Evolutionary conservation across 768 basidiomycete species (phyloP), one percentile per base, ranked within the genome.

Genomic region (Tephrocybe sp.): DNA sequence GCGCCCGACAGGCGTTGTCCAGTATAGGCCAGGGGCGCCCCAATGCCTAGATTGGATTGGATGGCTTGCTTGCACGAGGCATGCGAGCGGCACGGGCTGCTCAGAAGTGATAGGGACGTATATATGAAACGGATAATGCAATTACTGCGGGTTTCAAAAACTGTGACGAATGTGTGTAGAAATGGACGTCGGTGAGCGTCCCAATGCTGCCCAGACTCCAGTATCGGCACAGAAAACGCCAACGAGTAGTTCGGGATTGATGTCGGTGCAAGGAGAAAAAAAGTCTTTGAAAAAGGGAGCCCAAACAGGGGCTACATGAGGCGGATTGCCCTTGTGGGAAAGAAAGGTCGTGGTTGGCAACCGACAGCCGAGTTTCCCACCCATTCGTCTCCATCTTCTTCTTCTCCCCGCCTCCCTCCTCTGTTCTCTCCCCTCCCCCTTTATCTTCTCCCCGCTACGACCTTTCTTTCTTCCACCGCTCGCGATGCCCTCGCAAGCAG

Each of bases 391-490:
- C 62, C 62, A 57, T 65, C 64, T 65, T 59, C 57, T 57, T 56
- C 59, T 52, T 65, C 57, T 49, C 55, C 58, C 56, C 60, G 27
- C 27, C 27, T 5, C 54, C 59, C 55, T 60, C 49, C 50, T 50
- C 50, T 49, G 40, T 46, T 41, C 45, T 41, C 50, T 42, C 36
- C 54, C 59, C 51, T 49, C 50, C 66, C 50, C 36, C 34, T 57
- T 59, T 52, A 52, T 47, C 65, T 25, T 58, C 61, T 57, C 42
- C 50, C 51, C 53, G 58, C 54, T 45, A 51, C 63, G 57, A 68
- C 61, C 64, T 60, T 61, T 62, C 73, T 65, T 84, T 79, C 56
- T 77, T 76, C 47, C 79, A 38, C 57, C 53, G 52, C 49, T 49
- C 54, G 61, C 63, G 56, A 72, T 75, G 70, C 63, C 70, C 44